phyloP scores from a whole-genome alignment of 2,329 filamentous ascomycete species.

The Aspergillus phoenicis region DNA sequence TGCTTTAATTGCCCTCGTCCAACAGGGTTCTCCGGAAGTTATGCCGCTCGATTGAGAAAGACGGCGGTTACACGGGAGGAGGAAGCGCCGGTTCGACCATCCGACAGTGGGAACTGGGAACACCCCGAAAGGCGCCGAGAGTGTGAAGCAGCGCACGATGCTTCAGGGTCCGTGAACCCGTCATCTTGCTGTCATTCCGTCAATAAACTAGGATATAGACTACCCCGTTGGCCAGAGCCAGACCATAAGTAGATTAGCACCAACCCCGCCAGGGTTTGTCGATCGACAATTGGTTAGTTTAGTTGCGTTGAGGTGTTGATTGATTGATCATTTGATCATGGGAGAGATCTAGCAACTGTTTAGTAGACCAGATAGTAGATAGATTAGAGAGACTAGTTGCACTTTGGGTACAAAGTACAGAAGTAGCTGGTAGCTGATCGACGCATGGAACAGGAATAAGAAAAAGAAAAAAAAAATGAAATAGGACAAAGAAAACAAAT shows the following conservation, averaged over 20 bases:
- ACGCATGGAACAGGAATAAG: too few species aligned
- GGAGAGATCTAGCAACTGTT: too few species aligned
- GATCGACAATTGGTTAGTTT: neutral
- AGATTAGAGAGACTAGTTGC: too few species aligned
- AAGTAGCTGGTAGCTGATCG: too few species aligned
- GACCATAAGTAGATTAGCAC: neutral
- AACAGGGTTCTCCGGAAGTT: slow-evolving; percentile 35
- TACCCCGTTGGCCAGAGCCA: too few species aligned
- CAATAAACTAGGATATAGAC: neutral
- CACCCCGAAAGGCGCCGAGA: slow-evolving; percentile 18
- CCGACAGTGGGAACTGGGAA: slow-evolving; percentile 19
- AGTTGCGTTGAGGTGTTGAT: neutral
- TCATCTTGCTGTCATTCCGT: slow-evolving; percentile 7
- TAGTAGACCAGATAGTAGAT: too few species aligned
- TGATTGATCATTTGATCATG: neutral
- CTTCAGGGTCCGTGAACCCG: slow-evolving; percentile 13
- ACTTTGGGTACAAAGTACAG: too few species aligned
- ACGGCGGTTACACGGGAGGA: slow-evolving; percentile 27
- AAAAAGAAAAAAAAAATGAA: too few species aligned
- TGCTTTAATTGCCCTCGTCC: slow-evolving; percentile 20
- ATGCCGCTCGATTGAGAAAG: slow-evolving; percentile 32
- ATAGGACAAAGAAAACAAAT: too few species aligned
- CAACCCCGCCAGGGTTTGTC: neutral
- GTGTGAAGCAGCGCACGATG: slow-evolving; percentile 2
- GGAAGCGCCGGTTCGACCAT: slow-evolving; percentile 31